These are phyloP conservation scores for Tulasnella calospora DNA, from an alignment of 768 basidiomycete genomes.

Conservation along the genomic window DNA sequence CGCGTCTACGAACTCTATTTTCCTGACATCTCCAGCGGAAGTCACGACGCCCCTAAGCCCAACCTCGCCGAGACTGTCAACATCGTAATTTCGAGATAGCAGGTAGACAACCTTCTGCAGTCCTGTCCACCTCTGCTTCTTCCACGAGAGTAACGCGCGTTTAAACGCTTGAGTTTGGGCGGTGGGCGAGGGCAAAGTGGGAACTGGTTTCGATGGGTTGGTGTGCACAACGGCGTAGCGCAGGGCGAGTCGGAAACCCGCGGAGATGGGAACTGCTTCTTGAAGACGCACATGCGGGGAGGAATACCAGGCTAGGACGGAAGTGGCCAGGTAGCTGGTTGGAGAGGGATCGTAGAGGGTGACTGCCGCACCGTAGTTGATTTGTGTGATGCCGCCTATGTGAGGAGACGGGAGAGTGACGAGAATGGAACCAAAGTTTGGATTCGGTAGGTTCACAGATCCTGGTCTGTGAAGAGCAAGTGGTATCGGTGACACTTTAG, in stretches of 20 bases:
- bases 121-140: not conserved
- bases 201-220: not conserved
- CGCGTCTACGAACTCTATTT: not conserved
- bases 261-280: not conserved
- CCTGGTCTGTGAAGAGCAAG: too few relatives aligned
- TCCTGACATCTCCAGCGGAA: not conserved
- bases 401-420: not conserved
- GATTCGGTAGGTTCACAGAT: not conserved
- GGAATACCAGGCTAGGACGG: not conserved
- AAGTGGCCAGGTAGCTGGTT: not conserved
- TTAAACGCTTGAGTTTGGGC: not conserved
- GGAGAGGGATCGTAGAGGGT: not conserved
- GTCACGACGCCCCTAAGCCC: not conserved
- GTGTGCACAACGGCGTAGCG: not conserved
- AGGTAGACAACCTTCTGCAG: not conserved
- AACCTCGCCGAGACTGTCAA: not conserved
- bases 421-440: not conserved
- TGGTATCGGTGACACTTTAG: too few relatives aligned
- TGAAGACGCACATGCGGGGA: not conserved
- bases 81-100: not conserved
- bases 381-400: not conserved
- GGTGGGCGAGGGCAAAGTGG: not conserved
- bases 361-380: not conserved
- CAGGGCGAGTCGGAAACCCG: not conserved
- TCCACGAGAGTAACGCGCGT: not conserved